Conservation (phyloP, 345 rosid genomes). For the Capsella bursapastoris region DNA sequence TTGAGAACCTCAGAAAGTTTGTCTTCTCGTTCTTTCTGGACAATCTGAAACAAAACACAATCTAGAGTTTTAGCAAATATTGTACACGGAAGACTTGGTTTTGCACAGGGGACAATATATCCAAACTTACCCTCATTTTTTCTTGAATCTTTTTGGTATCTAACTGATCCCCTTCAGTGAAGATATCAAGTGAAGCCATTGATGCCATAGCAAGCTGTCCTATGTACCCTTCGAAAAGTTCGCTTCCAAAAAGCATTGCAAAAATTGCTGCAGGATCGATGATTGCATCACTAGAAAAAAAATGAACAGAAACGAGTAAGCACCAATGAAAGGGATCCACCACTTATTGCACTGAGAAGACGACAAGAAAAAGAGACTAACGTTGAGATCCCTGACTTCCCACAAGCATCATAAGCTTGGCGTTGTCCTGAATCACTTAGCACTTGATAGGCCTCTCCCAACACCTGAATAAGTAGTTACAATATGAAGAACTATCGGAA, state of each 20-base stretch:
- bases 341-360: conserved; percentile 22
- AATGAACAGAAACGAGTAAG: conserved; percentile 33
- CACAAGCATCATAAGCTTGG: conserved; percentile 89
- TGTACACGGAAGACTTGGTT: not conserved
- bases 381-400: conserved; percentile 97
- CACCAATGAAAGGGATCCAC: conserved; percentile 5
- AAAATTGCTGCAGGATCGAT: conserved; percentile 95
- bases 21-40: conserved; percentile 97
- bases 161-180: conserved; percentile 79
- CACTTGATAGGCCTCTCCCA: conserved; percentile 99
- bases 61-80: conserved; percentile 22
- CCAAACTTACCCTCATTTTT: conserved; percentile 71
- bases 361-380: conserved; percentile 52
- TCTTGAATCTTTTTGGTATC: conserved; percentile 92
- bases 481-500: not conserved
- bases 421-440: conserved; percentile 88
- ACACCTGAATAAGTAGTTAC: conserved; percentile 53
- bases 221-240: conserved; percentile 91
- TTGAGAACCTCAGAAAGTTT: conserved; percentile 74
- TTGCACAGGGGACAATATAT: not conserved
- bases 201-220: conserved; percentile 99
- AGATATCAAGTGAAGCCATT: conserved; percentile 93
- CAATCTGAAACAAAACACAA: conserved; percentile 56
- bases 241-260: conserved; percentile 99
- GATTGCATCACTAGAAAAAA: conserved; percentile 73